phyloP scores from a whole-genome alignment of 1,284 basidiomycete species.

The Fomitopsis betulina region DNA sequence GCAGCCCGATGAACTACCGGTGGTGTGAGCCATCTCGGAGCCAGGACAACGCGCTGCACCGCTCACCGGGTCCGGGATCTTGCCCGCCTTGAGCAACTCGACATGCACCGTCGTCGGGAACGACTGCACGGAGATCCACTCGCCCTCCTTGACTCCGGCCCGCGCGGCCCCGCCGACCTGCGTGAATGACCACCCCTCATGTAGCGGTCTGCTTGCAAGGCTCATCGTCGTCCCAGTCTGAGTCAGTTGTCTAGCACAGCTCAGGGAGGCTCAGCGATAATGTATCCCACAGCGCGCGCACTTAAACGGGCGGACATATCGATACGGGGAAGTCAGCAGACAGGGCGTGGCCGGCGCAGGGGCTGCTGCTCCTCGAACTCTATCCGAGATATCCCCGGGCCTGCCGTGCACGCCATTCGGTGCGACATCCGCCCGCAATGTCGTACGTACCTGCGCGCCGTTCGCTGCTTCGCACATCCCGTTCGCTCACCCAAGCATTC shows the following conservation, averaged over 20 bases:
- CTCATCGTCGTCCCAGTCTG: slow-evolving; percentile 4
- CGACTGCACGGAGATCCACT: slow-evolving; percentile 58
- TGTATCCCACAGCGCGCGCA: neutral
- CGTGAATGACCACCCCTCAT: slow-evolving; percentile 60
- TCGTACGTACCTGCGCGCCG: neutral
- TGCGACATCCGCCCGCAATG: neutral
- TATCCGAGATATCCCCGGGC: slow-evolving; percentile 5
- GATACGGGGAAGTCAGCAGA: neutral
- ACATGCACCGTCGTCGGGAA: slow-evolving; percentile 85
- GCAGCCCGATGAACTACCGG: slow-evolving; percentile 61
- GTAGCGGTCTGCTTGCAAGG: slow-evolving; percentile 16
- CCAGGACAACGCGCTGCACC: neutral
- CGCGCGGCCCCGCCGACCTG: slow-evolving; percentile 52
- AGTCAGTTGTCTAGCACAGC: neutral
- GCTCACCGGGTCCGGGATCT: slow-evolving; percentile 77
- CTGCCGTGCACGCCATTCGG: neutral
- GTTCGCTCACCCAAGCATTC: neutral
- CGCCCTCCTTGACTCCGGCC: slow-evolving; percentile 50
- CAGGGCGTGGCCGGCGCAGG: neutral
- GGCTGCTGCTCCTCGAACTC: neutral
- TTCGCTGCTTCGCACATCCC: neutral
- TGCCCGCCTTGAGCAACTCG: slow-evolving; percentile 67
- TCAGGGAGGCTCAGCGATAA: neutral
- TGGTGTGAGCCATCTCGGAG: neutral
- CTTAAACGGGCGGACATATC: neutral